phyloP scores from a whole-genome alignment of 225 moss, liverwort and hornwort species.

The Bryoerythrophyllum caledonicum region DNA sequence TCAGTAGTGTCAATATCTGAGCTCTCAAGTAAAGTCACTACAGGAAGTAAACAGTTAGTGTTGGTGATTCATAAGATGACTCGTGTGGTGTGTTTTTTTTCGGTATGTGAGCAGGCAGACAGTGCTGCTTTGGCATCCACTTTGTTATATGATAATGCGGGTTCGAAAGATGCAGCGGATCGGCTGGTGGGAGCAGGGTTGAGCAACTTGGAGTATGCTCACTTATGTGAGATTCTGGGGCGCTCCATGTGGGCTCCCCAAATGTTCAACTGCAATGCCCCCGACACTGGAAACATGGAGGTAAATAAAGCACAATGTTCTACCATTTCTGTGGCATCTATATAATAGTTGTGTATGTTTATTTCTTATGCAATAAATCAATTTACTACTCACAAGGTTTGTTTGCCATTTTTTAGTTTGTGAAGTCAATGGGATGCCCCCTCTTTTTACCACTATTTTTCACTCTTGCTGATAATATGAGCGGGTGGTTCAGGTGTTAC shows the following conservation, averaged over 20 bases:
- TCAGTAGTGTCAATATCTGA: no score
- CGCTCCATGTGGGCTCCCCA: slow-evolving; percentile 95
- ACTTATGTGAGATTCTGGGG: slow-evolving; percentile 88
- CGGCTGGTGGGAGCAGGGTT: slow-evolving; percentile 90
- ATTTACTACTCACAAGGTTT: no score
- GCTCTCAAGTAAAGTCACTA: no score
- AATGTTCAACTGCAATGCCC: slow-evolving; percentile 89
- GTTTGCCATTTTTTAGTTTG: no score
- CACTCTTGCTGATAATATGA: slow-evolving; percentile 19
- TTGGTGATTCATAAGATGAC: no score
- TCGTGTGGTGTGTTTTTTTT: background rate
- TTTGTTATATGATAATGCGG: slow-evolving; percentile 57
- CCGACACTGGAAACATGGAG: slow-evolving; percentile 99
- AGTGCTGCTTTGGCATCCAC: slow-evolving; percentile 89
- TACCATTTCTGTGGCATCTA: background rate
- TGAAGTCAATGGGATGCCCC: no score
- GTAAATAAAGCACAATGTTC: slow-evolving; percentile 35
- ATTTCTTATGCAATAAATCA: no score
- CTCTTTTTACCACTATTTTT: no score
- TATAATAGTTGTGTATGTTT: no score
- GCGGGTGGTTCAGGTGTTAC: slow-evolving; percentile 57
- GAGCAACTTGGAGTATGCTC: slow-evolving; percentile 93
- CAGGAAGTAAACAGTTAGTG: no score
- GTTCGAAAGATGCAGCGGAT: slow-evolving; percentile 53
- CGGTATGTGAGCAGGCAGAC: slow-evolving; percentile 61